Conservation (phyloP, 1,284 basidiomycete genomes). For the Naganishia liquefaciens region DNA sequence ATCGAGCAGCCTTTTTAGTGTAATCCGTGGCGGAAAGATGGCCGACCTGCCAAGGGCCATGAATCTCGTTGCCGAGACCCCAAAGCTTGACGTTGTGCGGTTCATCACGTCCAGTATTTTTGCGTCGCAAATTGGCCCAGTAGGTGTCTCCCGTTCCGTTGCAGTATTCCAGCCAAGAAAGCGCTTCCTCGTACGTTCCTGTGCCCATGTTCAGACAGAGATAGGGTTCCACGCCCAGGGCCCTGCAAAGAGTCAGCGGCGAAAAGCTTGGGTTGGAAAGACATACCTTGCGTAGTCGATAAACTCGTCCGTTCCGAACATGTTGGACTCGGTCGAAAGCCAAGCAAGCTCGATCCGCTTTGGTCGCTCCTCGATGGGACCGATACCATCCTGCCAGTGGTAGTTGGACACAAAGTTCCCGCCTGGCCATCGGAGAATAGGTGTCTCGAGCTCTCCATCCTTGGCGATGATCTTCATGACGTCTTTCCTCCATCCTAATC, state of each 20-base stretch:
- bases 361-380: slow-evolving; percentile 60
- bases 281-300: slow-evolving; percentile 44
- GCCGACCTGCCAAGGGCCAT: slow-evolving; percentile 69
- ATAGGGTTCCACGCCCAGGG: slow-evolving; percentile 56
- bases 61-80: slow-evolving; percentile 58
- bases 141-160: slow-evolving; percentile 57
- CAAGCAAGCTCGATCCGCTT: slow-evolving; percentile 66
- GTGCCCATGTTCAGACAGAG: slow-evolving; percentile 58
- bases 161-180: slow-evolving; percentile 69
- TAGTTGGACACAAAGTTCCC: slow-evolving; percentile 63
- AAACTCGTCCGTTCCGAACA: slow-evolving; percentile 65
- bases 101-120: slow-evolving; percentile 63
- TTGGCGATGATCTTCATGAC: slow-evolving; percentile 60
- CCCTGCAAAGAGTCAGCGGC: slow-evolving; percentile 4
- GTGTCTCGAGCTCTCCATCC: slow-evolving; percentile 60
- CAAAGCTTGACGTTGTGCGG: slow-evolving; percentile 61
- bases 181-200: slow-evolving; percentile 63
- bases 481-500: slow-evolving; percentile 61
- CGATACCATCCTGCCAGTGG: slow-evolving; percentile 68
- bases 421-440: slow-evolving; percentile 65
- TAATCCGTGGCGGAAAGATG: slow-evolving; percentile 64
- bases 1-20: slow-evolving; percentile 62
- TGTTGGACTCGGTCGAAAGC: slow-evolving; percentile 65
- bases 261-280: too few relatives aligned
- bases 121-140: slow-evolving; percentile 63